Conservation (phyloP, 2,329 filamentous ascomycete species). For the Colletotrichum limetticola region DNA sequence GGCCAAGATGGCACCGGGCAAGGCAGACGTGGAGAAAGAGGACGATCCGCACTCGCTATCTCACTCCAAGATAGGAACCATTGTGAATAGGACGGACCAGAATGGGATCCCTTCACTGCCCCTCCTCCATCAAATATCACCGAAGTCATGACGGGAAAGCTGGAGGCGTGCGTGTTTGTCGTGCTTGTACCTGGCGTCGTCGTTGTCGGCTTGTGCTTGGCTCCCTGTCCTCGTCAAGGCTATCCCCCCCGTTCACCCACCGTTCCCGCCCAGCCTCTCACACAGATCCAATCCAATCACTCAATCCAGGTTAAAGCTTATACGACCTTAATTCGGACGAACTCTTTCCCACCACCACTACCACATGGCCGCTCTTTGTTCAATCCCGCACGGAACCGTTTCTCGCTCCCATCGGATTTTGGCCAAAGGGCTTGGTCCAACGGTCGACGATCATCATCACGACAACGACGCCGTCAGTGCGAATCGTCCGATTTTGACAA, state of each 20-base stretch:
- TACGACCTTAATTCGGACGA: slow-evolving; percentile 1
- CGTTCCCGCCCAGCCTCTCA: slow-evolving; percentile 1
- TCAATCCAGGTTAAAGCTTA: background rate
- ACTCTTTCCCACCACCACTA: background rate
- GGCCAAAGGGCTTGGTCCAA: background rate
- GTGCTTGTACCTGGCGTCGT: background rate
- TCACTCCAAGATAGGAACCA: slow-evolving; percentile 2
- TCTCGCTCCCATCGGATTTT: background rate
- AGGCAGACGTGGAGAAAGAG: slow-evolving; percentile 14
- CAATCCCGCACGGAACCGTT: background rate
- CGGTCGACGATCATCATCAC: slow-evolving; percentile 5
- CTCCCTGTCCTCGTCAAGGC: slow-evolving; percentile 24
- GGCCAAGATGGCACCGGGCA: background rate
- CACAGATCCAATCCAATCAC: background rate
- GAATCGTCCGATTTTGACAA: background rate
- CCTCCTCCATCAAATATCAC: background rate
- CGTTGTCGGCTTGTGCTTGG: background rate
- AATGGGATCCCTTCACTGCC: background rate
- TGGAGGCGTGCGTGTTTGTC: background rate
- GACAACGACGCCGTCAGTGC: background rate
- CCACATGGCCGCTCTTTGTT: slow-evolving; percentile 3
- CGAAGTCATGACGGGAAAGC: background rate
- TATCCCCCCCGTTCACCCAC: slow-evolving; percentile 1
- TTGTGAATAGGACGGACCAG: slow-evolving; percentile 6
- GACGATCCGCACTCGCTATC: background rate